phyloP scores from a whole-genome alignment of 1,284 basidiomycete genomes.

The Schizophyllum amplum region DNA sequence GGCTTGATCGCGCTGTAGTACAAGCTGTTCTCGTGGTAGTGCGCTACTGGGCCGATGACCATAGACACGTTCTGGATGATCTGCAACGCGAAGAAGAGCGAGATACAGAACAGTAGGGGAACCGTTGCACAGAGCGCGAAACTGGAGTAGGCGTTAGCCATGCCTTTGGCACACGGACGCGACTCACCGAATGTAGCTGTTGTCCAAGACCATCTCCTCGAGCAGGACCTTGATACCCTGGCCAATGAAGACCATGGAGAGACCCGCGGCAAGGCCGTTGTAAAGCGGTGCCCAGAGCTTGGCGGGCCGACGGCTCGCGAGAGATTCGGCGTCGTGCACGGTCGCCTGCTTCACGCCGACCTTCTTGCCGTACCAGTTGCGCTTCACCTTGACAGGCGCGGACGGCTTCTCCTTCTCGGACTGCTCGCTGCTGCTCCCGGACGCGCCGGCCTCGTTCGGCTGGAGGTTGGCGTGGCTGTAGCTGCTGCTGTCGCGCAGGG shows the following conservation, averaged over 20 bases:
- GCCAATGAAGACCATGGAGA: conserved; percentile 41
- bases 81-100: conserved; percentile 52
- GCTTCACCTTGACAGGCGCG: conserved; percentile 15
- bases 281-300: conserved; percentile 68
- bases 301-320: conserved; percentile 16
- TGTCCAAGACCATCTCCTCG: conserved; percentile 62
- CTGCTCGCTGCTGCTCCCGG: conserved; percentile 1
- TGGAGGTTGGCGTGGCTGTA: not conserved
- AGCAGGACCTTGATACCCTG: conserved; percentile 45
- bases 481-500: not conserved
- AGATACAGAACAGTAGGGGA: conserved; percentile 48
- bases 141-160: not conserved
- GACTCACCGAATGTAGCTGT: conserved; percentile 36
- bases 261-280: conserved; percentile 63
- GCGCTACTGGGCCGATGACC: conserved; percentile 64
- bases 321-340: conserved; percentile 2
- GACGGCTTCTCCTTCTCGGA: conserved; percentile 1
- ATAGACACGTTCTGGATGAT: conserved; percentile 63
- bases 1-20: conserved; percentile 63
- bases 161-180: not conserved
- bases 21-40: conserved; percentile 63
- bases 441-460: conserved; percentile 9
- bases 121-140: conserved; percentile 54
- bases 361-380: conserved; percentile 34
- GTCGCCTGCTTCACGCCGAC: conserved; percentile 17